phyloP scores from a whole-genome alignment of 2,329 filamentous ascomycete genomes.

The Hypoxylon sp. region DNA sequence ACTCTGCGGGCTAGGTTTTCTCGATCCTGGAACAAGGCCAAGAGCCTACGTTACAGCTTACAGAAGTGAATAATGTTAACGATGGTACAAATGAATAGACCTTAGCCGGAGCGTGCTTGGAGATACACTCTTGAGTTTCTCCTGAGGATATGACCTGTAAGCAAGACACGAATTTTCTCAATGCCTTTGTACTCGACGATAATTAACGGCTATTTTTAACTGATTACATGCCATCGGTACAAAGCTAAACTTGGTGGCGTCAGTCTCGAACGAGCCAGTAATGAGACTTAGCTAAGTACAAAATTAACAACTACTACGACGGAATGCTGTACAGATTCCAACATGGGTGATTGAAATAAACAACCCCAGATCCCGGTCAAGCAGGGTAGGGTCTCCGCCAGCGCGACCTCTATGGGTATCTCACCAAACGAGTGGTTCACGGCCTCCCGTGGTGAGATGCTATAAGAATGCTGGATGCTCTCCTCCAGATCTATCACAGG shows the following conservation, averaged over 20 bases:
- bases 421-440: conserved; percentile 46
- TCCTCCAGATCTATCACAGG: conserved; percentile 45
- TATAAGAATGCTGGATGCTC: conserved; percentile 52
- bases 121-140: neutral
- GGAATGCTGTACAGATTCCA: conserved; percentile 32
- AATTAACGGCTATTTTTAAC: conserved; percentile 12
- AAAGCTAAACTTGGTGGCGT: conserved; percentile 16
- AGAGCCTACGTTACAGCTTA: conserved; percentile 20
- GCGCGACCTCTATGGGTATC: conserved; percentile 35
- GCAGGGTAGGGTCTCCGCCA: conserved; percentile 39
- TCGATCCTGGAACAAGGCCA: conserved; percentile 48
- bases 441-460: conserved; percentile 43
- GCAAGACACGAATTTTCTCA: neutral
- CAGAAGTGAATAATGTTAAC: conserved; percentile 20
- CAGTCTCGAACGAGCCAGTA: conserved; percentile 21
- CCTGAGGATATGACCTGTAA: neutral
- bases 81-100: conserved; percentile 7
- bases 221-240: conserved; percentile 13
- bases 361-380: conserved; percentile 47
- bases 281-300: conserved; percentile 11
- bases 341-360: conserved; percentile 47
- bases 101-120: neutral
- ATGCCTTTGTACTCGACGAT: neutral
- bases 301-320: conserved; percentile 25
- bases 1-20: conserved; percentile 27